These are phyloP conservation scores for Tetradesmus obliquus DNA, from an alignment of 139 green algal species.

Conservation along the genomic window DNA sequence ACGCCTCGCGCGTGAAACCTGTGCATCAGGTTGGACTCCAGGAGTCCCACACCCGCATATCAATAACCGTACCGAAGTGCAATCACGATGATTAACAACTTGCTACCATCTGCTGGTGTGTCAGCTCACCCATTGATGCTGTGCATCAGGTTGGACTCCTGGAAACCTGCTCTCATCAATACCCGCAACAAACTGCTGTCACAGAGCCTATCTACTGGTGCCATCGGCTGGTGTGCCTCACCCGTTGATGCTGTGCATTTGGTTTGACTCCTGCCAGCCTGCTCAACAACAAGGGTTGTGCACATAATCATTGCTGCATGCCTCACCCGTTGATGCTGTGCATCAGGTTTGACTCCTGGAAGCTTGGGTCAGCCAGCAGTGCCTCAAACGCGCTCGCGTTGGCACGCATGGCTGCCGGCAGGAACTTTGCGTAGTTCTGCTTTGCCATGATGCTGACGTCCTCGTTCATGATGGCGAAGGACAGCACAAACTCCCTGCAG, in stretches of 20 bases:
- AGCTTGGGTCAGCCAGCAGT: constrained; percentile 36
- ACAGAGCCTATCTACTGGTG: no score
- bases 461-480: constrained; percentile 60
- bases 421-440: constrained; percentile 56
- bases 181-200: no score
- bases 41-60: constrained; percentile 44
- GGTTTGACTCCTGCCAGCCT: no score
- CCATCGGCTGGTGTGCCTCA: no score
- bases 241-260: no score
- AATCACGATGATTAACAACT: no score
- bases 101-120: no score
- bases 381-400: constrained; percentile 24
- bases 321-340: constrained; percentile 68
- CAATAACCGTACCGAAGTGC: no score
- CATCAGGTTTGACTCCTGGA: constrained; percentile 62
- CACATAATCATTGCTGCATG: not conserved
- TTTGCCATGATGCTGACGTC: constrained; percentile 40
- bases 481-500: constrained; percentile 59
- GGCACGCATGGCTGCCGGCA: not conserved
- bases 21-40: constrained; percentile 63
- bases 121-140: constrained; percentile 62
- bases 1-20: no score
- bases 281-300: no score
- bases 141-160: constrained; percentile 63
- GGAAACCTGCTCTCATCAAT: constrained; percentile 14